These are phyloP conservation scores for Rhodotorula sp. DNA, from an alignment of 1,284 basidiomycete species.

Conservation along the genomic window DNA sequence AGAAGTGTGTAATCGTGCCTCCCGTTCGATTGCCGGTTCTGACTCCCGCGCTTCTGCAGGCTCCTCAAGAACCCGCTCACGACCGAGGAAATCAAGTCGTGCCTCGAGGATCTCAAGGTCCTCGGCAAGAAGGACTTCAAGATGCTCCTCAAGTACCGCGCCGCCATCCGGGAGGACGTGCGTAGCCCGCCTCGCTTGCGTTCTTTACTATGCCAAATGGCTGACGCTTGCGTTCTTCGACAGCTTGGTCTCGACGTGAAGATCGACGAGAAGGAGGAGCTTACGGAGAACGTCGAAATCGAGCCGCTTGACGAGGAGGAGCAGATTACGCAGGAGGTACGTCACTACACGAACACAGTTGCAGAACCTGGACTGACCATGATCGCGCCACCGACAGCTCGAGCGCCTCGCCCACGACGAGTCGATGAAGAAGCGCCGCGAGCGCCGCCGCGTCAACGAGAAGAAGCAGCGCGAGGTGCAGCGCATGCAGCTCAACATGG, in stretches of 20 bases:
- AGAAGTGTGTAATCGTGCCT: slow-evolving; percentile 58
- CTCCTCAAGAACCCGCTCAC: slow-evolving; percentile 75
- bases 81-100: slow-evolving; percentile 74
- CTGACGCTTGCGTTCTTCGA: slow-evolving; percentile 51
- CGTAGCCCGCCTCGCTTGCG: slow-evolving; percentile 20
- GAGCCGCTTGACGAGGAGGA: slow-evolving; percentile 82
- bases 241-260: slow-evolving; percentile 75
- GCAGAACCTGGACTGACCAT: neutral
- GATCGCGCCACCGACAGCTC: slow-evolving; percentile 62
- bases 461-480: slow-evolving; percentile 82
- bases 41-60: slow-evolving; percentile 49
- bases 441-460: slow-evolving; percentile 86
- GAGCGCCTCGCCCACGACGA: slow-evolving; percentile 65
- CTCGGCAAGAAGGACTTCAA: slow-evolving; percentile 98
- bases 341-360: slow-evolving; percentile 29
- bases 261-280: slow-evolving; percentile 65
- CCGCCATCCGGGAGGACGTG: slow-evolving; percentile 78
- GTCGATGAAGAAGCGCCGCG: slow-evolving; percentile 71
- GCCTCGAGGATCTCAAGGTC: slow-evolving; percentile 91
- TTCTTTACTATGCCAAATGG: neutral
- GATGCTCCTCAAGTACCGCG: slow-evolving; percentile 85
- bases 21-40: neutral
- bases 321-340: slow-evolving; percentile 81
- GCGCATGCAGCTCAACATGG: slow-evolving; percentile 97
- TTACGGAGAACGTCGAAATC: slow-evolving; percentile 73